These are phyloP conservation scores for Cyberlindnera euphorbiae DNA, from an alignment of 805 yeast genomes.

Conservation along the genomic window DNA sequence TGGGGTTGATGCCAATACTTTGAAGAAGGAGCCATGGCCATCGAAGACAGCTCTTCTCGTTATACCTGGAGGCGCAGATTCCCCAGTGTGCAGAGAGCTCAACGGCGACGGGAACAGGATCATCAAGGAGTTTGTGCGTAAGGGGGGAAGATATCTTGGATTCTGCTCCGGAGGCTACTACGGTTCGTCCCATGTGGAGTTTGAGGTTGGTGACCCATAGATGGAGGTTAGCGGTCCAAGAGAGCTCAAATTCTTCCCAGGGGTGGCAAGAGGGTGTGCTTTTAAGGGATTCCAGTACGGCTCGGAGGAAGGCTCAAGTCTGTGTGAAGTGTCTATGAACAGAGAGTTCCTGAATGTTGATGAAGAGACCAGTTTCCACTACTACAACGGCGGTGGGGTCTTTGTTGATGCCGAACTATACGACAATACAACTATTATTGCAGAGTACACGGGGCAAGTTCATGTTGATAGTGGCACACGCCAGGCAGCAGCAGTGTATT, in stretches of 20 bases:
- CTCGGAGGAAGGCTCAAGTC: conserved; percentile 69
- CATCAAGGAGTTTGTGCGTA: conserved; percentile 58
- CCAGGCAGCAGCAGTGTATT: conserved; percentile 70
- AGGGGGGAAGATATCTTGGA: conserved; percentile 83
- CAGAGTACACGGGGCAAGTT: conserved; percentile 52
- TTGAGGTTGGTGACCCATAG: conserved; percentile 64
- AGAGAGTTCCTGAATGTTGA: conserved; percentile 27
- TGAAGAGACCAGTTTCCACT: conserved; percentile 32
- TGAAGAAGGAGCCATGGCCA: conserved; percentile 85
- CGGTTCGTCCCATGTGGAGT: conserved; percentile 70
- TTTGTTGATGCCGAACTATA: conserved; percentile 70
- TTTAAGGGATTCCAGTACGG: conserved; percentile 77
- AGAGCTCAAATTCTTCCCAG: conserved; percentile 80
- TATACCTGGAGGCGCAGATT: conserved; percentile 96
- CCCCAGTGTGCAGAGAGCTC: conserved; percentile 72
- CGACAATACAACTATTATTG: conserved; percentile 64
- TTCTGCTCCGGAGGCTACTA: conserved; percentile 96
- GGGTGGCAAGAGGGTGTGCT: conserved; percentile 77
- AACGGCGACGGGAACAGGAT: conserved; percentile 63
- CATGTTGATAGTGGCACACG: conserved; percentile 42
- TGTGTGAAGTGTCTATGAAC: conserved; percentile 43
- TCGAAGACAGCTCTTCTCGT: conserved; percentile 73
- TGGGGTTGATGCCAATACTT: conserved; percentile 55
- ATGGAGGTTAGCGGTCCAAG: conserved; percentile 85
- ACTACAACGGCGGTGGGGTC: conserved; percentile 88